Evolutionary conservation across 78 protist species (phyloP), one percentile per base, ranked within the genome.

Genomic region (Bigelowiella natans): DNA sequence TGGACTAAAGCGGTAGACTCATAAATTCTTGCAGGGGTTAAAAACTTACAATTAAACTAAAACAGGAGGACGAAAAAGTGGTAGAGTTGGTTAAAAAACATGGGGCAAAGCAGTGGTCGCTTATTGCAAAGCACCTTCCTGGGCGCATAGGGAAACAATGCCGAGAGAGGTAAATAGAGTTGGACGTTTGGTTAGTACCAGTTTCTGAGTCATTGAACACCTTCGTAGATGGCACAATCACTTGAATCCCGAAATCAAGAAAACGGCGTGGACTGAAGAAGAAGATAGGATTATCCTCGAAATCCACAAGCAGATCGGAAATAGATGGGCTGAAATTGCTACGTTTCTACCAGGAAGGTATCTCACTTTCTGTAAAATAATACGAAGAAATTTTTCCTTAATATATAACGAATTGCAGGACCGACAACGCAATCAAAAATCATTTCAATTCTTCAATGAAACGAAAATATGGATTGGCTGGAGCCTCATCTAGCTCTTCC

Each of bases 191-290:
- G n/a, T n/a, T n/a, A n/a, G n/a, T n/a, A n/a, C n/a, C n/a, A n/a
- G n/a, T n/a, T n/a, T n/a, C n/a, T n/a, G n/a, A 88, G 82, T 83
- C 40, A 38, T n/a, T n/a, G n/a, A n/a, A n/a, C n/a, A n/a, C n/a
- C n/a, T 51, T 18, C 18, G 7, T 18, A 63, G 96, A 73, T 94
- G 96, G 96, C 95, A 96, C 92, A 97, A 97, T 88, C 98, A 97
- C 85, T 91, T 97, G 11, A 93, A 93, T 34, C 96, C 97, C 3
- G 73, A 7, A 1, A 87, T 97, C 83, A 90, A 91, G 36, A 95
- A 94, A 63, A 95, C 91, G 0, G 90, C 95, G 0, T 97, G 97
- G 97, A 90, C 97, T 0, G 88, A 37, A 18, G 95, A 93, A 63
- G 98, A 97, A 83, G 99, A 97, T 18, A 51, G 0, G 28, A 92